Conservation (phyloP, 306 rosid genomes). For the Amphicarpaea edgeworthii region DNA sequence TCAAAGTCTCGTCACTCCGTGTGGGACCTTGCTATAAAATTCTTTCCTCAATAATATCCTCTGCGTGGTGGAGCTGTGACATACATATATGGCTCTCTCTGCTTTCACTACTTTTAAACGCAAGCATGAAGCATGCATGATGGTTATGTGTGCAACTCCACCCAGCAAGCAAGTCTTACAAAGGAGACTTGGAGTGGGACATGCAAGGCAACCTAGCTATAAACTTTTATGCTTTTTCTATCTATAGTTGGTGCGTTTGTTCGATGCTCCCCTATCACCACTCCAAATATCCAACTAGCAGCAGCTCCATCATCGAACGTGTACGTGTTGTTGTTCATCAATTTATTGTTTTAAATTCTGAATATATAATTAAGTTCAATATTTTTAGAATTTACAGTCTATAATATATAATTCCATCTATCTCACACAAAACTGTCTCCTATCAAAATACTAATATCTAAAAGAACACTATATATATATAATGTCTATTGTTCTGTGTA, state of each 20-base stretch:
- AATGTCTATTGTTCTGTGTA: background rate
- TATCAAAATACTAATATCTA: background rate
- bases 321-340: too few species aligned
- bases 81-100: constrained; percentile 44
- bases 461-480: too few species aligned
- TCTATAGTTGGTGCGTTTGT: constrained; percentile 59
- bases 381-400: too few species aligned
- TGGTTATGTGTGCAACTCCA: constrained; percentile 52
- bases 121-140: constrained; percentile 64
- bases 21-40: constrained; percentile 23
- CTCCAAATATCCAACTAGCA: constrained; percentile 7
- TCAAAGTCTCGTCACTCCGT: background rate
- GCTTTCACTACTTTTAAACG: constrained; percentile 65
- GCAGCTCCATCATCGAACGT: background rate
- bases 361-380: too few species aligned
- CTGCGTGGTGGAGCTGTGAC: constrained; percentile 49
- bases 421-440: background rate
- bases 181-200: constrained; percentile 62
- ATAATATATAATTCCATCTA: too few species aligned
- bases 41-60: constrained; percentile 22
- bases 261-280: constrained; percentile 30
- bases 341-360: too few species aligned
- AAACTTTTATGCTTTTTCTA: constrained; percentile 48
- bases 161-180: constrained; percentile 38
- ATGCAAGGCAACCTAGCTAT: too few species aligned